Conservation (phyloP, 208 protist genomes). For the Crithidia expoeki region DNA sequence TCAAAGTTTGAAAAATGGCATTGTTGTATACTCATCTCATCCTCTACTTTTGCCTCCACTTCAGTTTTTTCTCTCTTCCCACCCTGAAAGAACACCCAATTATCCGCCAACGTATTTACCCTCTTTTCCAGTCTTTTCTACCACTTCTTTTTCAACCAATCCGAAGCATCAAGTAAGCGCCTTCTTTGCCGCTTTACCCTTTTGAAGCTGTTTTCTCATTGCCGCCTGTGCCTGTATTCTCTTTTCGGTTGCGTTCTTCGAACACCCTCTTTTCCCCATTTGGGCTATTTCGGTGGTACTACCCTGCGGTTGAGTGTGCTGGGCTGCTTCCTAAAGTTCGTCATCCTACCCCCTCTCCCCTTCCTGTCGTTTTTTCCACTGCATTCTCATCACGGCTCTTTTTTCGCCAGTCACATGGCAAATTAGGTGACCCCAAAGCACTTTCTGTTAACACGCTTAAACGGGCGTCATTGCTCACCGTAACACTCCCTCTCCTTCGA, state of each 20-base stretch:
- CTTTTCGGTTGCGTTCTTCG: background rate
- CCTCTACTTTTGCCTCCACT: too few species aligned
- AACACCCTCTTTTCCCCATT: background rate
- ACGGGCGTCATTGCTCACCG: constrained; percentile 1
- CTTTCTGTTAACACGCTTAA: constrained; percentile 8
- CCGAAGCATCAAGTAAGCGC: too few species aligned
- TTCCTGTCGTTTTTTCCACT: constrained; percentile 21
- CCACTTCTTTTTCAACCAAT: background rate
- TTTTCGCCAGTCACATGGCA: background rate
- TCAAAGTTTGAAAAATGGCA: too few species aligned
- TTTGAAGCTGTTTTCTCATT: too few species aligned
- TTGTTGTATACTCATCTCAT: too few species aligned
- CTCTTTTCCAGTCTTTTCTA: background rate
- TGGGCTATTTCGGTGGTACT: too few species aligned
- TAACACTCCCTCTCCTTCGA: too few species aligned
- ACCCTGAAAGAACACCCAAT: too few species aligned
- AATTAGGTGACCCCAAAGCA: background rate
- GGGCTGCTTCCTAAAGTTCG: background rate
- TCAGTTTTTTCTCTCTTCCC: too few species aligned
- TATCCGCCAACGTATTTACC: background rate
- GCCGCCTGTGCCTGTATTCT: too few species aligned
- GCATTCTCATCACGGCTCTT: constrained; percentile 8
- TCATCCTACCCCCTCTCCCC: background rate
- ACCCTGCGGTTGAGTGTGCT: background rate
- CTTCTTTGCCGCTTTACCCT: background rate